Evolutionary conservation across 2,329 filamentous ascomycete species (phyloP).

Genomic region (Pseudonectria foliicola): DNA sequence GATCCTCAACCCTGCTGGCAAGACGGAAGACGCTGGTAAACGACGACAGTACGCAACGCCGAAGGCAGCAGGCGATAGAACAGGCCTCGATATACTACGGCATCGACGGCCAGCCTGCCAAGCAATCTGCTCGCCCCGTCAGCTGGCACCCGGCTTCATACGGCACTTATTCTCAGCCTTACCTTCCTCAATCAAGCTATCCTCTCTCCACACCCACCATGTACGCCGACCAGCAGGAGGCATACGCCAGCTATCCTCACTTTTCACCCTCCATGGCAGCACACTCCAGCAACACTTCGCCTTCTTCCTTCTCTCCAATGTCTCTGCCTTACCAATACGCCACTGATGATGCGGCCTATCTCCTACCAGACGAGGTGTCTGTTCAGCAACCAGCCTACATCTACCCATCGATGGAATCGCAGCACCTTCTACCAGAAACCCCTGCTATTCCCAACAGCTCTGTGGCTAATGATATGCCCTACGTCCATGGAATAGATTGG

Average conservation of each 20-base stretch:
- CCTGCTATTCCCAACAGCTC: conserved; percentile 22
- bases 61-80: conserved; percentile 41
- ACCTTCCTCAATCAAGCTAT: conserved; percentile 32
- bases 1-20: conserved; percentile 40
- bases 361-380: conserved; percentile 33
- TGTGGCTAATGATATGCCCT: conserved; percentile 6
- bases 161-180: conserved; percentile 30
- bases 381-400: conserved; percentile 23
- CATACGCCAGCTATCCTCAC: conserved; percentile 34
- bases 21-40: conserved; percentile 52
- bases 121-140: conserved; percentile 49
- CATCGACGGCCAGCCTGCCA: conserved; percentile 9
- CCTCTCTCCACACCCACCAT: conserved; percentile 30
- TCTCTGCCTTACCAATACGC: conserved; percentile 41
- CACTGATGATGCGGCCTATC: conserved; percentile 33
- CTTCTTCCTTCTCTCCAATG: conserved; percentile 34
- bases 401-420: conserved; percentile 18
- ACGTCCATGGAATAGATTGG: conserved; percentile 31
- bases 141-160: conserved; percentile 70
- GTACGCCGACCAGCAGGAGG: conserved; percentile 34
- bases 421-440: conserved; percentile 20
- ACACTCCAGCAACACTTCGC: conserved; percentile 54
- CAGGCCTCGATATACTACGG: conserved; percentile 28
- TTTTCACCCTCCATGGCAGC: conserved; percentile 45
- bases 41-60: conserved; percentile 37